These are phyloP conservation scores for Fusarium sterilihyphosum DNA, from an alignment of 2,329 filamentous ascomycete species.

Conservation along the genomic window DNA sequence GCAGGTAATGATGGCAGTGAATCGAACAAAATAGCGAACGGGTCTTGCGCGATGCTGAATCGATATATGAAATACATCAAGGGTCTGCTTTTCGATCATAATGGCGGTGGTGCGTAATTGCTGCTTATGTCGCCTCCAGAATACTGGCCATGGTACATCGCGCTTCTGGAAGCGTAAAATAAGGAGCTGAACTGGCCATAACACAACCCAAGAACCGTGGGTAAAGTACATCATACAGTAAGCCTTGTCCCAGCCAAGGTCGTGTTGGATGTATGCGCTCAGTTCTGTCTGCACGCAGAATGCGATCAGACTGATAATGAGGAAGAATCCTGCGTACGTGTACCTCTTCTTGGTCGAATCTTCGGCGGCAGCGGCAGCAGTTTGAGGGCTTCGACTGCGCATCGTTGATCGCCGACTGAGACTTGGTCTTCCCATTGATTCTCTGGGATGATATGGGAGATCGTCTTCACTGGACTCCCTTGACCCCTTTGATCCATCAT, in stretches of 20 bases:
- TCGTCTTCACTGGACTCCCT: slow-evolving; percentile 38
- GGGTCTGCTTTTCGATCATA: slow-evolving; percentile 85
- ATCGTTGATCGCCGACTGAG: slow-evolving; percentile 69
- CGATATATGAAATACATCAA: slow-evolving; percentile 67
- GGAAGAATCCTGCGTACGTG: slow-evolving; percentile 84
- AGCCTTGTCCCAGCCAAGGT: slow-evolving; percentile 95
- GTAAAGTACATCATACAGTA: slow-evolving; percentile 99
- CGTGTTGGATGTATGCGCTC: slow-evolving; percentile 92
- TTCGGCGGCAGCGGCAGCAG: slow-evolving; percentile 48
- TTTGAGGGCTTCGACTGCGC: slow-evolving; percentile 79
- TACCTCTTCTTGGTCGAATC: slow-evolving; percentile 78
- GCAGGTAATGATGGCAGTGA: slow-evolving; percentile 83
- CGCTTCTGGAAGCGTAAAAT: slow-evolving; percentile 83
- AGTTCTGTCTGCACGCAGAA: slow-evolving; percentile 97
- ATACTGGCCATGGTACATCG: slow-evolving; percentile 80
- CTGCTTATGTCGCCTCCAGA: slow-evolving; percentile 76
- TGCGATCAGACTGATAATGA: slow-evolving; percentile 82
- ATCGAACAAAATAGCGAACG: slow-evolving; percentile 77
- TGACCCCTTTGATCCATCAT: slow-evolving; percentile 25
- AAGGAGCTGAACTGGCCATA: slow-evolving; percentile 87
- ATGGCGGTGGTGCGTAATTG: slow-evolving; percentile 66
- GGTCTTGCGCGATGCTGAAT: slow-evolving; percentile 53
- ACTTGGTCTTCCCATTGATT: slow-evolving; percentile 40
- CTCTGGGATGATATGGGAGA: slow-evolving; percentile 39
- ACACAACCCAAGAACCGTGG: slow-evolving; percentile 89